phyloP scores from a whole-genome alignment of 2,329 filamentous ascomycete species.

The Hypoxylon sp. region DNA sequence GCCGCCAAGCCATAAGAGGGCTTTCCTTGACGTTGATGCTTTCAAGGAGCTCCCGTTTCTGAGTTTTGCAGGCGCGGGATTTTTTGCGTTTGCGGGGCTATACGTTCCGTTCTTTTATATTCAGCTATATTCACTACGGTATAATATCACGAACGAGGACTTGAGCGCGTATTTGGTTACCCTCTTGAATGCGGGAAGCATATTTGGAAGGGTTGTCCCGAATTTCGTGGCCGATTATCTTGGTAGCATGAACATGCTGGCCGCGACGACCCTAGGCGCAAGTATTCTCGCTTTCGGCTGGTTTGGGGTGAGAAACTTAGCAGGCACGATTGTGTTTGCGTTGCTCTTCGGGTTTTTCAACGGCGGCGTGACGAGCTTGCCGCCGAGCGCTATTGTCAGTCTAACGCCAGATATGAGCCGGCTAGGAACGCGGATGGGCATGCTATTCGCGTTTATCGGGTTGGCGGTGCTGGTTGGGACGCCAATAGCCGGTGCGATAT shows the following conservation, averaged over 20 bases:
- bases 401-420: constrained; percentile 43
- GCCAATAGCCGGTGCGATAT: constrained; percentile 64
- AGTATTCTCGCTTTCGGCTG: constrained; percentile 52
- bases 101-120: constrained; percentile 57
- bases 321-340: constrained; percentile 51
- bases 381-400: constrained; percentile 49
- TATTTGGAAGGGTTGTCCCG: constrained; percentile 56
- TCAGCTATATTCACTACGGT: constrained; percentile 41
- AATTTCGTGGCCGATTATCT: constrained; percentile 53
- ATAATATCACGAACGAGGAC: constrained; percentile 20
- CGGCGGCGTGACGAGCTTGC: constrained; percentile 53
- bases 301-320: constrained; percentile 47
- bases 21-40: constrained; percentile 49
- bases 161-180: constrained; percentile 53
- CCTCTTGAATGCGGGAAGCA: constrained; percentile 55
- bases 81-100: constrained; percentile 54
- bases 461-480: constrained; percentile 66
- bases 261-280: constrained; percentile 48
- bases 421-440: constrained; percentile 59
- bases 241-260: constrained; percentile 52
- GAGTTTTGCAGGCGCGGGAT: constrained; percentile 44
- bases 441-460: constrained; percentile 55
- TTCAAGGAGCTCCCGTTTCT: constrained; percentile 51
- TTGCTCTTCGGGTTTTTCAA: constrained; percentile 55
- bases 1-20: constrained; percentile 41